Conservation (phyloP, 139 green algal species). For the Auxenochlorella protothecoides region DNA sequence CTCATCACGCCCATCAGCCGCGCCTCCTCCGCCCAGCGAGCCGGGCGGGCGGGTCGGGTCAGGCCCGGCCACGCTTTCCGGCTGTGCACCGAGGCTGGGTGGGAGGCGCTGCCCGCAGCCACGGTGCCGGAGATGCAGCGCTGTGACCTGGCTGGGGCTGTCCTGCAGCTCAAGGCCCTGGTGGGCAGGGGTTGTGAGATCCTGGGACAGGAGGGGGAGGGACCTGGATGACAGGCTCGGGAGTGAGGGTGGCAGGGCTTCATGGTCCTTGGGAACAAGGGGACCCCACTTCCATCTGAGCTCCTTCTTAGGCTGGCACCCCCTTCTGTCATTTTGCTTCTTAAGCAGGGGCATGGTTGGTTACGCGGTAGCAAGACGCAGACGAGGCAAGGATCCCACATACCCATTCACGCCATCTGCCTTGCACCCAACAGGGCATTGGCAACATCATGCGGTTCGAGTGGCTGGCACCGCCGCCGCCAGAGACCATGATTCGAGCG, state of each 20-base stretch:
- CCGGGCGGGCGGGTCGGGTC: conserved; percentile 78
- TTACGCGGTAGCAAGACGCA: too few species aligned
- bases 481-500: conserved; percentile 89
- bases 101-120: conserved; percentile 20
- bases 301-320: too few species aligned
- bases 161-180: conserved; percentile 76
- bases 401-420: too few species aligned
- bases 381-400: too few species aligned
- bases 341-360: too few species aligned
- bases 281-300: too few species aligned
- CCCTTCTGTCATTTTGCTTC: too few species aligned
- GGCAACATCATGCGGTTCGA: conserved; percentile 93
- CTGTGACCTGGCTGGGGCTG: conserved; percentile 69
- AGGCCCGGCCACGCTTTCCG: conserved; percentile 73
- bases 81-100: conserved; percentile 70
- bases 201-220: not conserved
- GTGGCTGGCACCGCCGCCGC: conserved; percentile 91
- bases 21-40: conserved; percentile 72
- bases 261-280: too few species aligned
- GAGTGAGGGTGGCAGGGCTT: too few species aligned
- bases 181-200: conserved; percentile 57
- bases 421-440: conserved; percentile 70
- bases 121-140: conserved; percentile 93
- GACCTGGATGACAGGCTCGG: too few species aligned
- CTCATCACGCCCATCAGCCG: conserved; percentile 57